Percentiles rank a stretch among this genome's conserved stretches.
phyloP scores from a whole-genome alignment of 345 rosid species.

The Physaria fendleri region DNA sequence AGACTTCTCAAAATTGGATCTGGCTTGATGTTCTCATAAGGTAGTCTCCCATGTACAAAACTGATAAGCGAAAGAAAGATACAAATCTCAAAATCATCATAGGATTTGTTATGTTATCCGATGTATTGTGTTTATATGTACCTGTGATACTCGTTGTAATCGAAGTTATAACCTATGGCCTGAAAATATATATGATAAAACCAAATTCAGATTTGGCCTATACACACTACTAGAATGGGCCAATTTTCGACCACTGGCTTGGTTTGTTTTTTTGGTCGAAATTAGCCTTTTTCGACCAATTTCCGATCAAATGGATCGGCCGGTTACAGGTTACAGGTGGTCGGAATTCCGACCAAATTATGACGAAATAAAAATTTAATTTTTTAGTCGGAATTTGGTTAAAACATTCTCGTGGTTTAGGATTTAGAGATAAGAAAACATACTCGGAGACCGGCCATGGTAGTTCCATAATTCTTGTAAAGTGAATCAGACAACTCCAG shows the following conservation, averaged over 20 bases:
- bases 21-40: constrained; percentile 67
- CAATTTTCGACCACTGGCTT: too few species aligned
- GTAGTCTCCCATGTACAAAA: constrained; percentile 69
- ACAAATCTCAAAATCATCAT: background rate
- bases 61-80: constrained; percentile 13
- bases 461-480: constrained; percentile 82
- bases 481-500: constrained; percentile 47
- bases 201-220: background rate
- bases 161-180: constrained; percentile 62
- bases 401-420: background rate
- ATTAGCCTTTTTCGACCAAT: too few species aligned
- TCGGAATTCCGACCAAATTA: too few species aligned
- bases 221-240: too few species aligned
- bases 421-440: background rate
- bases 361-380: too few species aligned
- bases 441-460: constrained; percentile 92
- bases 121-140: background rate
- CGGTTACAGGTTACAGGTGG: too few species aligned
- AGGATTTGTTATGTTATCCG: background rate
- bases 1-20: constrained; percentile 69
- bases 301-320: too few species aligned
- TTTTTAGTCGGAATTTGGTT: too few species aligned
- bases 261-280: too few species aligned
- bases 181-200: background rate
- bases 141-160: constrained; percentile 79